Percentiles rank a stretch among this genome's conserved stretches.
phyloP scores from a whole-genome alignment of 2,329 filamentous ascomycete species.

The Didymella glomerata region DNA sequence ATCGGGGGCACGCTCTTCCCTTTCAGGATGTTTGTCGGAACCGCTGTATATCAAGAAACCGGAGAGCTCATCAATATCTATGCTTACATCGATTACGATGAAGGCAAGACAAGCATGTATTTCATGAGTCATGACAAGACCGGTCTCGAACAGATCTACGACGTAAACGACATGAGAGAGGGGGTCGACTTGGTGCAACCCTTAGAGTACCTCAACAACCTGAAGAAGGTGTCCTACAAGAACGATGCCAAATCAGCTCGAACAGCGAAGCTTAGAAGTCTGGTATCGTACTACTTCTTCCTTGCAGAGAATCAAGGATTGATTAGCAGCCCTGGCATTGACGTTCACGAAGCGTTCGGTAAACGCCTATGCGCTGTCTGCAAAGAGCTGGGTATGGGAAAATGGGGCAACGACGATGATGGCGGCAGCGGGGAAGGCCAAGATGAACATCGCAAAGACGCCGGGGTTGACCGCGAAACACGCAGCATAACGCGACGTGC shows the following conservation, averaged over 20 bases:
- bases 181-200: constrained; percentile 3
- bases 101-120: neutral
- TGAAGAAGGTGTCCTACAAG: constrained; percentile 2
- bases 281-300: constrained; percentile 25
- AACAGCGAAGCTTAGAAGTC: constrained; percentile 14
- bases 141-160: neutral
- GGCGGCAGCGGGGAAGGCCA: neutral
- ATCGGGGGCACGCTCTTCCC: constrained; percentile 7
- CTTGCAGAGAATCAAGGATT: constrained; percentile 24
- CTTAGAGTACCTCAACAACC: constrained; percentile 10
- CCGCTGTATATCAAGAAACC: neutral
- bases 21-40: constrained; percentile 7
- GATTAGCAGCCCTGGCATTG: constrained; percentile 7
- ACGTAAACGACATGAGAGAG: neutral
- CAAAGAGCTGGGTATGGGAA: constrained; percentile 2
- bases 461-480: neutral
- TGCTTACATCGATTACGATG: constrained; percentile 8
- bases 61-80: neutral
- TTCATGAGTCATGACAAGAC: constrained; percentile 2
- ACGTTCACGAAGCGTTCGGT: constrained; percentile 1
- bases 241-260: neutral
- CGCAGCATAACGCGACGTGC: neutral
- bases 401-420: neutral
- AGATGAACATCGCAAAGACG: neutral
- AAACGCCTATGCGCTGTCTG: constrained; percentile 11